Conservation (phyloP, 208 protist species). For the Herpetomonas muscarum region DNA sequence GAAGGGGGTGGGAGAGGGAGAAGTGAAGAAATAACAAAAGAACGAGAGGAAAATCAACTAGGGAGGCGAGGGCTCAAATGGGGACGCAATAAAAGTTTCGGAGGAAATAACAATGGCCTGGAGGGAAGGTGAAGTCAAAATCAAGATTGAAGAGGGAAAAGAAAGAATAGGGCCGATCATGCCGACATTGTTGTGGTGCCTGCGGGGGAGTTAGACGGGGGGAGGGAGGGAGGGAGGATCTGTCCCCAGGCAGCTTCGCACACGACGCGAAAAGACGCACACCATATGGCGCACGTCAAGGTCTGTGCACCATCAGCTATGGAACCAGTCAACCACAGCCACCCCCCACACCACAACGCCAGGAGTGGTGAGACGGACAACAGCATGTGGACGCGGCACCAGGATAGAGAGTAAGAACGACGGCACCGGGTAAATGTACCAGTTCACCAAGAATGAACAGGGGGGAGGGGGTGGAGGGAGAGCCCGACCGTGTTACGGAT, state of each 20-base stretch:
- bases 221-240: background rate
- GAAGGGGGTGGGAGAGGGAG: constrained; percentile 1
- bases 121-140: background rate
- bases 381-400: background rate
- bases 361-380: background rate
- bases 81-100: background rate
- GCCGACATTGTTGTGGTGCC: background rate
- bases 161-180: background rate
- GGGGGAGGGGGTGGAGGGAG: too few species aligned
- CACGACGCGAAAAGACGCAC: too few species aligned
- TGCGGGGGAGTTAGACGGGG: background rate
- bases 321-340: too few species aligned
- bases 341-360: background rate
- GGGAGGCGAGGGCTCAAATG: background rate
- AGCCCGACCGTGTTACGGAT: too few species aligned
- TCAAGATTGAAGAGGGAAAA: background rate
- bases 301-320: too few species aligned
- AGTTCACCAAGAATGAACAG: too few species aligned
- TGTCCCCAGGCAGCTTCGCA: too few species aligned
- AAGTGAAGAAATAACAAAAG: constrained; percentile 6
- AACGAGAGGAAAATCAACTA: background rate
- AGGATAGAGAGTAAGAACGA: background rate
- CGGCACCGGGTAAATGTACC: background rate
- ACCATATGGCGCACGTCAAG: too few species aligned
- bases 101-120: background rate